Evolutionary conservation across 2,329 filamentous ascomycete genomes (phyloP).

Genomic region (Ustilaginoidea virens): DNA sequence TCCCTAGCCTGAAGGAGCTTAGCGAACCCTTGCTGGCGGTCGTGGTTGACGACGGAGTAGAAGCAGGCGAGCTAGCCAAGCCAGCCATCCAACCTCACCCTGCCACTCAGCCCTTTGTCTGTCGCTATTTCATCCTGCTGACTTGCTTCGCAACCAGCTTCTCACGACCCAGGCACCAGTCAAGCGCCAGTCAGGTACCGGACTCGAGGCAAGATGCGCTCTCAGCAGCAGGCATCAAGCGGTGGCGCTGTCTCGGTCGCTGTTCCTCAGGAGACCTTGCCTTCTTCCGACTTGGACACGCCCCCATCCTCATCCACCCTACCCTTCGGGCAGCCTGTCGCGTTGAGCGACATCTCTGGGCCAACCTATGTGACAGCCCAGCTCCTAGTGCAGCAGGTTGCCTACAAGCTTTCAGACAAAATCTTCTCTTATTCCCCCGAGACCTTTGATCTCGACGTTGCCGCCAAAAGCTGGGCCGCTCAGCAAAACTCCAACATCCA

Average conservation of each 20-base stretch:
- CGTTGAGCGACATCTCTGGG: constrained; percentile 53
- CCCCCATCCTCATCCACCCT: constrained; percentile 36
- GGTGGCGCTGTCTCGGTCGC: constrained; percentile 16
- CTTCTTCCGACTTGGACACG: too few species aligned
- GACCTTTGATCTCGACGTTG: constrained; percentile 78
- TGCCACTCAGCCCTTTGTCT: too few species aligned
- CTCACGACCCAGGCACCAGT: too few species aligned
- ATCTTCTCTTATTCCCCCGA: constrained; percentile 94
- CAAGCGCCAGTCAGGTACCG: too few species aligned
- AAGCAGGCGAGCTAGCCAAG: too few species aligned
- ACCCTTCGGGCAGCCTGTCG: constrained; percentile 39
- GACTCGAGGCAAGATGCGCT: constrained; percentile 15
- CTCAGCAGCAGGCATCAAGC: constrained; percentile 22
- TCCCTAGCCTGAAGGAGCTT: not conserved
- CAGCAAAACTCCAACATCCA: constrained; percentile 63
- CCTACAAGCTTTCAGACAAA: constrained; percentile 90
- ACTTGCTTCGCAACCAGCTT: too few species aligned
- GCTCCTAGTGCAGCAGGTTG: constrained; percentile 86
- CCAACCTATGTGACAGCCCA: constrained; percentile 90
- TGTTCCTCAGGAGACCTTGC: too few species aligned
- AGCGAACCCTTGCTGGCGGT: too few species aligned
- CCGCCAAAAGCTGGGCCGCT: constrained; percentile 62
- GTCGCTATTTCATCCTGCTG: too few species aligned
- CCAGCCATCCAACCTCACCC: too few species aligned
- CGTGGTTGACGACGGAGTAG: too few species aligned